Evolutionary conservation across 176 grass and related monocot genomes (phyloP).

Genomic region (Oryza punctata): DNA sequence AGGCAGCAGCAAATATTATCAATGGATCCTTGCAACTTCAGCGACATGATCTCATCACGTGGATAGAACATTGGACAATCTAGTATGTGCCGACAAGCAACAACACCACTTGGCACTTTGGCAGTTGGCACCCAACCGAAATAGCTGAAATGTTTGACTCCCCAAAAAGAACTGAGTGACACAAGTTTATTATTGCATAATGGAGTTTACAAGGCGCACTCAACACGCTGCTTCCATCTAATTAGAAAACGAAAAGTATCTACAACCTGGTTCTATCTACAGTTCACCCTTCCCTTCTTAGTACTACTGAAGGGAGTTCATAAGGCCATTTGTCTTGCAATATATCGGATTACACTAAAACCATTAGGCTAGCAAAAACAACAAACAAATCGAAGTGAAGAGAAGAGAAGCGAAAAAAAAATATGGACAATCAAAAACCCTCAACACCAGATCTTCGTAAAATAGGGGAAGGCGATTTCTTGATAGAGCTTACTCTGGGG

Average conservation of each 20-base stretch:
- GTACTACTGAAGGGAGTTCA: conserved; percentile 47
- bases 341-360: conserved; percentile 51
- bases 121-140: not conserved
- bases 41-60: conserved; percentile 29
- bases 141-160: conserved; percentile 31
- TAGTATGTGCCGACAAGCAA: conserved; percentile 32
- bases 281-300: conserved; percentile 47
- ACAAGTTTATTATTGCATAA: conserved; percentile 51
- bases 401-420: conserved; percentile 2
- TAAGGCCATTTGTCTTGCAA: conserved; percentile 48
- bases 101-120: conserved; percentile 9
- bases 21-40: conserved; percentile 8
- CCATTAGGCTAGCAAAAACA: conserved; percentile 51
- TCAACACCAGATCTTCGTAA: conserved; percentile 60
- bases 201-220: conserved; percentile 42
- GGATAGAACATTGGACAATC: conserved; percentile 34
- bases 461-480: conserved; percentile 46
- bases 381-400: conserved; percentile 53
- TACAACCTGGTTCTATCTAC: conserved; percentile 84
- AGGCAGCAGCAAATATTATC: conserved; percentile 5
- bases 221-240: conserved; percentile 36
- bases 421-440: conserved; percentile 94
- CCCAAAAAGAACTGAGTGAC: conserved; percentile 26
- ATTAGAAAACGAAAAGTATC: conserved; percentile 56
- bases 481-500: conserved; percentile 52